phyloP scores from a whole-genome alignment of 163 green algal species.

The Scenedesmus sp. region DNA sequence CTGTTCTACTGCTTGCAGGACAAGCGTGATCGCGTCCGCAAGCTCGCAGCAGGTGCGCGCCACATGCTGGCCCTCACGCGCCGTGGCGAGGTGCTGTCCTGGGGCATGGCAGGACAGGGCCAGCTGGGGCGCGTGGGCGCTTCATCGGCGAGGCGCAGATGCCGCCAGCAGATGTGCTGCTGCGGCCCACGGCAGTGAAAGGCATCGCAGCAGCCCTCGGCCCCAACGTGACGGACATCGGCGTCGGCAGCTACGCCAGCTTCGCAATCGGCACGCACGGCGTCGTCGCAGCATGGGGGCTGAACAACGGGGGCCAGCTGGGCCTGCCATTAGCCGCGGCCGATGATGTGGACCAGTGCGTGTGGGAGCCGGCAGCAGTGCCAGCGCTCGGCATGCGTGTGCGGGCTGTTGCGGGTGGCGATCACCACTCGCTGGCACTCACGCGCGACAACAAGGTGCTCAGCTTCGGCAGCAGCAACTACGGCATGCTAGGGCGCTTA shows the following conservation, averaged over 20 bases:
- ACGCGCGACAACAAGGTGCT: conserved; percentile 76
- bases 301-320: conserved; percentile 95
- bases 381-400: conserved; percentile 55
- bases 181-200: conserved; percentile 67
- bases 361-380: conserved; percentile 67
- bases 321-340: conserved; percentile 62
- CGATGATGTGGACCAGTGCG: conserved; percentile 40
- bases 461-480: conserved; percentile 85
- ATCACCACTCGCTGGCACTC: conserved; percentile 90
- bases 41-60: conserved; percentile 82
- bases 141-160: conserved; percentile 58
- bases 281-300: conserved; percentile 81
- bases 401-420: conserved; percentile 69
- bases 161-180: conserved; percentile 56
- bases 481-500: conserved; percentile 85
- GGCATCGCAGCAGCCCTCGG: conserved; percentile 40
- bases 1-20: background rate
- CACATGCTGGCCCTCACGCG: conserved; percentile 83
- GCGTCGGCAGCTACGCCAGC: conserved; percentile 39
- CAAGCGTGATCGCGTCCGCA: conserved; percentile 58
- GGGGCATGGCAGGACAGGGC: conserved; percentile 88
- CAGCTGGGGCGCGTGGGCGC: conserved; percentile 83
- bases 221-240: conserved; percentile 43
- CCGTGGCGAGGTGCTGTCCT: conserved; percentile 80
- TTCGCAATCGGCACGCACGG: conserved; percentile 78